A percentile compares a stretch with the other conserved stretches of the same genome.
Conservation (phyloP, 345 rosid genomes). For the Eucalyptus curtisii region DNA sequence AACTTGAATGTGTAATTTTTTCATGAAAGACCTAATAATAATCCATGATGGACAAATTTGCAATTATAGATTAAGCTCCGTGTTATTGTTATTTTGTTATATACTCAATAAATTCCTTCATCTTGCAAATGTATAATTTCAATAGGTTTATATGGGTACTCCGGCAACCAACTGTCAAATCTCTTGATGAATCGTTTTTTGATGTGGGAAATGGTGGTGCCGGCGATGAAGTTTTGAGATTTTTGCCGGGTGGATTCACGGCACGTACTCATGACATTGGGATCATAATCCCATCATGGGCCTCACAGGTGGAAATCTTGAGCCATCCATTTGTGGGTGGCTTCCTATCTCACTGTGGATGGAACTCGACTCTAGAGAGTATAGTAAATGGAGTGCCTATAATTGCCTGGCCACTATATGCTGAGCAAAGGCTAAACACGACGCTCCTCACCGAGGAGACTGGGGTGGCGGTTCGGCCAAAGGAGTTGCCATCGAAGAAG, state of each 20-base stretch:
- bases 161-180: not conserved
- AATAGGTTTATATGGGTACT: not conserved
- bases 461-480: slow-evolving; percentile 21
- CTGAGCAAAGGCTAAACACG: slow-evolving; percentile 45
- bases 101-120: not conserved
- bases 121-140: not conserved
- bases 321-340: slow-evolving; percentile 13
- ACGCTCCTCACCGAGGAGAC: slow-evolving; percentile 31
- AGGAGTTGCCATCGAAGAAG: not conserved
- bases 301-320: slow-evolving; percentile 39
- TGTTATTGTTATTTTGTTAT: not conserved
- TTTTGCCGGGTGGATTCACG: slow-evolving; percentile 44
- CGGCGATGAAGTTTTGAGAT: not conserved
- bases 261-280: slow-evolving; percentile 18
- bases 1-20: not conserved
- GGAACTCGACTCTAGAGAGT: slow-evolving; percentile 61
- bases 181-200: not conserved
- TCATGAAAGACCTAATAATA: not conserved
- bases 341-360: slow-evolving; percentile 36
- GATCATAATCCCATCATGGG: slow-evolving; percentile 37
- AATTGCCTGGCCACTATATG: slow-evolving; percentile 43
- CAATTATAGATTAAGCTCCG: not conserved
- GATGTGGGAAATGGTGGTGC: not conserved
- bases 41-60: not conserved
- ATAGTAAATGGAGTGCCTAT: slow-evolving; percentile 33